phyloP scores from a whole-genome alignment of 345 rosid genomes.

The Lumnitzera littorea region DNA sequence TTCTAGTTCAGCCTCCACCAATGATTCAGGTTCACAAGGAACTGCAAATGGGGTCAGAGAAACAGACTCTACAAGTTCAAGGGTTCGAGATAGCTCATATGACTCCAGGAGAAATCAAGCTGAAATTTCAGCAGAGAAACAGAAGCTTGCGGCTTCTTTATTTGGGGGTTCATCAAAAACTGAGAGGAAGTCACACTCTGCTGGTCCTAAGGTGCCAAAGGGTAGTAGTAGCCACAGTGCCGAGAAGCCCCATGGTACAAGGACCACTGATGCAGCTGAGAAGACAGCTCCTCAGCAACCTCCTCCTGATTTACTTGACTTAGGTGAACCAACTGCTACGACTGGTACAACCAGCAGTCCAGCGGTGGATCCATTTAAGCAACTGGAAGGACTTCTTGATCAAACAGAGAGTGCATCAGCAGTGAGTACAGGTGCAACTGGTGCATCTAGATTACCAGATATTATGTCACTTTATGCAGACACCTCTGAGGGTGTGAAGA shows the following conservation, averaged over 20 bases:
- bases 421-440: constrained; percentile 12
- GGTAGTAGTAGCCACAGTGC: constrained; percentile 34
- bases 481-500: constrained; percentile 21
- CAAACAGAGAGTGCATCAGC: constrained; percentile 19
- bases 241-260: constrained; percentile 23
- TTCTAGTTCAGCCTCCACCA: constrained; percentile 42
- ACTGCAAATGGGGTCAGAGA: constrained; percentile 41
- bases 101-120: constrained; percentile 54
- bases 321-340: constrained; percentile 54
- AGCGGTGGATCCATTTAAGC: constrained; percentile 67
- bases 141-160: constrained; percentile 96
- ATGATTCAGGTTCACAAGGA: constrained; percentile 38
- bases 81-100: constrained; percentile 34
- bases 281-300: constrained; percentile 42
- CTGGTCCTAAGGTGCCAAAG: constrained; percentile 47
- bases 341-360: constrained; percentile 25
- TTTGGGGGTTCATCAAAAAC: constrained; percentile 73
- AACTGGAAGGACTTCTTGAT: constrained; percentile 80
- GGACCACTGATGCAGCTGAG: constrained; percentile 19
- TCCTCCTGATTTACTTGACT: constrained; percentile 86
- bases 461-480: constrained; percentile 47
- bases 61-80: constrained; percentile 37
- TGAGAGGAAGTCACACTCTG: constrained; percentile 43
- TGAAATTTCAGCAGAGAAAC: constrained; percentile 76
- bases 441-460: constrained; percentile 25